Evolutionary conservation across 129 eudicot species (phyloP).

Genomic region (Ambrosia trifida): DNA sequence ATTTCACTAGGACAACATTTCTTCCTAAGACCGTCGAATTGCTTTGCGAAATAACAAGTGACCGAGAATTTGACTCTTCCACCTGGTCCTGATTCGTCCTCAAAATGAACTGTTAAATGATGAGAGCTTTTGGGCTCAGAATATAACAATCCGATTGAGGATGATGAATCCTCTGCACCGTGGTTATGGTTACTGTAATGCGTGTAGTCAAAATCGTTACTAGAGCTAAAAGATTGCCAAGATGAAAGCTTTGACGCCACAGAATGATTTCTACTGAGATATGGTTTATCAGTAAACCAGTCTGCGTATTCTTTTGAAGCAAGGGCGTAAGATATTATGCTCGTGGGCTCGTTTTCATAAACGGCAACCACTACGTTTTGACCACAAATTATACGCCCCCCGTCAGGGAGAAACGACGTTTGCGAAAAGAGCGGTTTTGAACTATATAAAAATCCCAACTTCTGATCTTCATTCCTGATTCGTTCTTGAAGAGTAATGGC

Average conservation of each 20-base stretch:
- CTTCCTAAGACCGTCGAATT: slow-evolving; percentile 69
- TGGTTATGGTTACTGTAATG: slow-evolving; percentile 52
- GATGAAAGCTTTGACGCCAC: slow-evolving; percentile 57
- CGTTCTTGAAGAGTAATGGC: slow-evolving; percentile 65
- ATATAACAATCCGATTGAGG: slow-evolving; percentile 40
- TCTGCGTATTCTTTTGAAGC: slow-evolving; percentile 71
- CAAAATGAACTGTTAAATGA: slow-evolving; percentile 68
- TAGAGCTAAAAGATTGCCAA: slow-evolving; percentile 86
- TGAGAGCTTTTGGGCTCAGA: slow-evolving; percentile 61
- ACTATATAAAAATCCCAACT: slow-evolving; percentile 32
- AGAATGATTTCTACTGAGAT: slow-evolving; percentile 41
- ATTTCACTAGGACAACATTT: slow-evolving; percentile 67
- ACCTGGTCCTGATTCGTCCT: slow-evolving; percentile 56
- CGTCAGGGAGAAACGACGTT: slow-evolving; percentile 64
- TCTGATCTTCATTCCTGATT: slow-evolving; percentile 62
- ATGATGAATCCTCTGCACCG: slow-evolving; percentile 61
- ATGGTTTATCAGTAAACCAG: slow-evolving; percentile 52
- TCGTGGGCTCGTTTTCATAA: slow-evolving; percentile 89
- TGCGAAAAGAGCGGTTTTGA: slow-evolving; percentile 48
- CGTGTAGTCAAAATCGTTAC: slow-evolving; percentile 61
- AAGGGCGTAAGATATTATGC: slow-evolving; percentile 81
- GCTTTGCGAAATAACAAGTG: slow-evolving; percentile 81
- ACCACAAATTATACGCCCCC: slow-evolving; percentile 60
- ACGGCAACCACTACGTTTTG: slow-evolving; percentile 63
- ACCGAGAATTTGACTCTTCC: slow-evolving; percentile 80